Conservation (phyloP, 2,329 filamentous ascomycete species). For the Tolypocladium paradoxum region DNA sequence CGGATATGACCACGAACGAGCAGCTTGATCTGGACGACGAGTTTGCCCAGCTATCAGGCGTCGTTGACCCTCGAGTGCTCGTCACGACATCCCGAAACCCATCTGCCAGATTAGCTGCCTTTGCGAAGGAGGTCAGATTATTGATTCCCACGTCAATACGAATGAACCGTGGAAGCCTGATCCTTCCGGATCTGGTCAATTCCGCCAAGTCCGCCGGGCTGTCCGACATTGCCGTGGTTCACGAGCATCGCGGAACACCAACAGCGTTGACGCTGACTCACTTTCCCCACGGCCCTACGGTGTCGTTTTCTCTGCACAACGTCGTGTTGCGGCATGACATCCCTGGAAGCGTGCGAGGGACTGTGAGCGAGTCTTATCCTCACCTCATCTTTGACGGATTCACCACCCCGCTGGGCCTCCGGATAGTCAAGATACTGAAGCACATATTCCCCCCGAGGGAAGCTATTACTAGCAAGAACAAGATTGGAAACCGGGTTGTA, state of each 20-base stretch:
- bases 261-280: slow-evolving; percentile 83
- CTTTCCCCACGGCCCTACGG: slow-evolving; percentile 73
- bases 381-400: slow-evolving; percentile 96
- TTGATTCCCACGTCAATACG: slow-evolving; percentile 77
- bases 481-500: slow-evolving; percentile 79
- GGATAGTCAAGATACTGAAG: slow-evolving; percentile 83
- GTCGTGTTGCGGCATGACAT: slow-evolving; percentile 90
- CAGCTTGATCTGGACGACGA: slow-evolving; percentile 75
- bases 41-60: slow-evolving; percentile 81
- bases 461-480: slow-evolving; percentile 55
- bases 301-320: slow-evolving; percentile 80
- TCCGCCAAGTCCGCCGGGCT: slow-evolving; percentile 73
- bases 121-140: slow-evolving; percentile 83
- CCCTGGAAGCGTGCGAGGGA: slow-evolving; percentile 74
- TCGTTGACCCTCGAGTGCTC: slow-evolving; percentile 72
- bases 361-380: slow-evolving; percentile 84
- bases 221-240: slow-evolving; percentile 75
- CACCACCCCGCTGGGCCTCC: slow-evolving; percentile 64
- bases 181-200: slow-evolving; percentile 73
- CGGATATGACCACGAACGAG: slow-evolving; percentile 56
- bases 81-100: slow-evolving; percentile 88
- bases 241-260: slow-evolving; percentile 87
- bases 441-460: slow-evolving; percentile 90
- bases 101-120: slow-evolving; percentile 72
- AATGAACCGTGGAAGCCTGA: slow-evolving; percentile 82